Conservation (phyloP, 148 eudicot genomes). For the Beta vulgaris region DNA sequence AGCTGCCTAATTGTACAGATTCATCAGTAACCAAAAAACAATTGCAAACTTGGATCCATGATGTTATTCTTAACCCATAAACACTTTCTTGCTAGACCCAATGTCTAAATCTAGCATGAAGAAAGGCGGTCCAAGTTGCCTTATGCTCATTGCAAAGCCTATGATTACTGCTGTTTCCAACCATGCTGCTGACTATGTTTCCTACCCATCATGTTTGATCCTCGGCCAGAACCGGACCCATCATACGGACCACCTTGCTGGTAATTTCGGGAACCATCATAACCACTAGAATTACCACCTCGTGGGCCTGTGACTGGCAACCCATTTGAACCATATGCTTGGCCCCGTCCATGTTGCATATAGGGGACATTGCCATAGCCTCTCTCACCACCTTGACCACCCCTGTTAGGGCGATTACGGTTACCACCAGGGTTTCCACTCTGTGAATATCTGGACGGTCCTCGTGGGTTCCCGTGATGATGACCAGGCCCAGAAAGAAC, state of each 20-base stretch:
- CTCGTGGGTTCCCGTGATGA: constrained; percentile 69
- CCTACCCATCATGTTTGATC: constrained; percentile 47
- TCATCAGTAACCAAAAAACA: not conserved
- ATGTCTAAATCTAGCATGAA: too few relatives aligned
- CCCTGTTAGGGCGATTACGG: constrained; percentile 54
- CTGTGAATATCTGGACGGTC: constrained; percentile 58
- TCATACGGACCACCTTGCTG: constrained; percentile 47
- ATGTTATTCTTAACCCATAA: too few relatives aligned
- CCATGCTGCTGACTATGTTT: constrained; percentile 58
- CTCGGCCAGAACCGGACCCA: constrained; percentile 53
- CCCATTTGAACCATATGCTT: constrained; percentile 50
- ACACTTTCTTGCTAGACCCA: not conserved
- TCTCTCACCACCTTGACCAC: constrained; percentile 44
- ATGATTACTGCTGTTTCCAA: constrained; percentile 38
- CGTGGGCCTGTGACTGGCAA: constrained; percentile 49
- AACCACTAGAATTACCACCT: constrained; percentile 56
- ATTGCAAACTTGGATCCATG: not conserved
- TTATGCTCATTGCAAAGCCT: not conserved
- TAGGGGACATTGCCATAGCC: constrained; percentile 52
- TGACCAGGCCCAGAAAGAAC: constrained; percentile 54
- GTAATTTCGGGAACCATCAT: constrained; percentile 44
- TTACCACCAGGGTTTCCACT: constrained; percentile 49
- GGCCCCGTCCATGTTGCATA: constrained; percentile 69
- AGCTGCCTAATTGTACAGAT: not conserved
- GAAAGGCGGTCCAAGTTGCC: too few relatives aligned